Conservation (phyloP, 2,329 filamentous ascomycete species). For the Scleromitrula shiraiana region DNA sequence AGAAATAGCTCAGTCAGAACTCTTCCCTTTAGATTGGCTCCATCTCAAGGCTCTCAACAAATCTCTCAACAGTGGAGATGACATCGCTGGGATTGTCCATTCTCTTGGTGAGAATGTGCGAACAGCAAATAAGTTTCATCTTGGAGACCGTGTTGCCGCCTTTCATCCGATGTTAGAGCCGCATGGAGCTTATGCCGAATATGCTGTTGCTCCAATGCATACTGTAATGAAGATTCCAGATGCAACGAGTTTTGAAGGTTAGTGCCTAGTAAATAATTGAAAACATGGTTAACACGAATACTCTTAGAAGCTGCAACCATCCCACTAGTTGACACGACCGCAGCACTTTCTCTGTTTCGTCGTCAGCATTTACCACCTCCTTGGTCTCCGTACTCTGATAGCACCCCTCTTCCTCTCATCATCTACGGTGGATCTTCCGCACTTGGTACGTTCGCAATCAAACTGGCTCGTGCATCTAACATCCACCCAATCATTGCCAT, state of each 20-base stretch:
- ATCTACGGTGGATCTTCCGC: constrained; percentile 45
- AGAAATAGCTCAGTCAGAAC: background rate
- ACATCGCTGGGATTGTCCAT: constrained; percentile 35
- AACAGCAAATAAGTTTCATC: constrained; percentile 28
- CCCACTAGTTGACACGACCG: constrained; percentile 35
- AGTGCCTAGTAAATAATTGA: constrained; percentile 31
- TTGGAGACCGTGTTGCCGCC: constrained; percentile 38
- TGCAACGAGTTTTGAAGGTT: constrained; percentile 16
- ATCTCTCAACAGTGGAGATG: constrained; percentile 22
- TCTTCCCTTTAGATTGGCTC: background rate
- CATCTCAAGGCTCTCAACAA: constrained; percentile 9
- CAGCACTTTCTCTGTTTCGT: constrained; percentile 32
- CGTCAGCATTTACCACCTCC: constrained; percentile 32
- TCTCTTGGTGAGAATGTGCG: constrained; percentile 38
- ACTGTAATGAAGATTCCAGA: constrained; percentile 39
- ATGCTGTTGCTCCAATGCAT: constrained; percentile 44
- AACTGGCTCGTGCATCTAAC: constrained; percentile 28
- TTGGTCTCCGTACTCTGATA: constrained; percentile 28
- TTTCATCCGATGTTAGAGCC: constrained; percentile 42
- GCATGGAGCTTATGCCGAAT: constrained; percentile 50
- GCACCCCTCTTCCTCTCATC: constrained; percentile 27
- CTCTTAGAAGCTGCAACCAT: constrained; percentile 32
- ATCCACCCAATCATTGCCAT: constrained; percentile 52
- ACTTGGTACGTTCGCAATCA: constrained; percentile 47
- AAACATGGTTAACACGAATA: constrained; percentile 32